A percentile compares a stretch with the other conserved stretches of the same genome.
Conservation (phyloP, 108 stramenopile species). For the Cylindrotheca fusiformis region DNA sequence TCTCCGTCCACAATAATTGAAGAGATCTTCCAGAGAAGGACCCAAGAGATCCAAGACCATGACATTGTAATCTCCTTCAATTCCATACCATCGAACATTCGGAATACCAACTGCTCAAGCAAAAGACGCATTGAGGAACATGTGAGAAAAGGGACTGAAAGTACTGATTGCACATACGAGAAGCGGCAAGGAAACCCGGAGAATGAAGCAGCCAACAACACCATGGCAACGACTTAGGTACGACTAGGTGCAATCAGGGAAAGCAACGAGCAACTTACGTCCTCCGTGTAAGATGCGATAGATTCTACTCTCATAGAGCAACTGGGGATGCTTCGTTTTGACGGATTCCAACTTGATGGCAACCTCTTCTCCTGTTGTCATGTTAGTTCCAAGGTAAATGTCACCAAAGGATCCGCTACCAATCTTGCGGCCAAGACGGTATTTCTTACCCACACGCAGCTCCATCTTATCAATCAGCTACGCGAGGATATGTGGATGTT, state of each 20-base stretch:
- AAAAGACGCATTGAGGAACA: neutral
- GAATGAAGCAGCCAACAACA: neutral
- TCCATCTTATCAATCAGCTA: constrained; percentile 68
- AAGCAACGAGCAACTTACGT: constrained; percentile 58
- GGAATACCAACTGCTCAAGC: constrained; percentile 90
- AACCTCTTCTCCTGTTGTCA: constrained; percentile 95
- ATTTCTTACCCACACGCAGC: constrained; percentile 97
- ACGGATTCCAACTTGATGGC: constrained; percentile 98
- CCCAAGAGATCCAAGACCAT: constrained; percentile 99
- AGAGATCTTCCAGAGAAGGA: constrained; percentile 98
- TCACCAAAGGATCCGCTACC: constrained; percentile 99
- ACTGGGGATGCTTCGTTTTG: constrained; percentile 95
- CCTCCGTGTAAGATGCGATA: constrained; percentile 98
- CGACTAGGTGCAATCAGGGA: constrained; percentile 6
- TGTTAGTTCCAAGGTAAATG: constrained; percentile 98
- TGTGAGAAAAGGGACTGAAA: neutral
- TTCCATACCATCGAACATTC: constrained; percentile 99
- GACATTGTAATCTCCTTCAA: constrained; percentile 99
- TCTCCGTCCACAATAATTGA: constrained; percentile 98
- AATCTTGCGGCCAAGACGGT: constrained; percentile 98
- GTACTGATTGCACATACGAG: neutral
- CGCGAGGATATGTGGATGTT: too few species aligned
- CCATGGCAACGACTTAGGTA: neutral
- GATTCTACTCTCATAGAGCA: constrained; percentile 98
- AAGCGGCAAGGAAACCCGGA: constrained; percentile 4